Evolutionary conservation across 768 basidiomycete species (phyloP), one percentile per base, ranked within the genome.

Genomic region (Hirschioporus abietinus): DNA sequence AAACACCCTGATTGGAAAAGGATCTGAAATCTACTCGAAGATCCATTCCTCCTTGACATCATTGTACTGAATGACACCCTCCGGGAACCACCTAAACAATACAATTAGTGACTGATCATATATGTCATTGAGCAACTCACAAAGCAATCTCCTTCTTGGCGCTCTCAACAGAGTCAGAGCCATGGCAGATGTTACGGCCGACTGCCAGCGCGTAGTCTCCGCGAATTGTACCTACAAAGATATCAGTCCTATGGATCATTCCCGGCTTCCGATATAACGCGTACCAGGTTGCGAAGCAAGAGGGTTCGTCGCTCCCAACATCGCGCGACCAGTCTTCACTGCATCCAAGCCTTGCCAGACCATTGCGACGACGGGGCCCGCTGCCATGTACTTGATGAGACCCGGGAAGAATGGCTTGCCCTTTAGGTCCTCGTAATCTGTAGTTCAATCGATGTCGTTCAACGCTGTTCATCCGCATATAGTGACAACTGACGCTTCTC

Each of bases 301-400:
- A 68, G 97, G 97, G 88, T 99, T 97, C 75, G 96, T 97, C 60
- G 95, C 88, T 75, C 96, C 96, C 70, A 96, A 89, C 93, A 97
- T 96, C 78, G 78, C 85, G 81, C 96, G 94, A 72, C 95, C 96
- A 67, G 95, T 96, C 88, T 94, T 94, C 79, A 94, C 92, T 63
- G 92, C 92, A 71, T 94, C 91, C 68, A 94, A 86, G 67, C 97
- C 97, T 82, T 98, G 87, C 88, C 95, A 96, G 71, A 92, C 95
- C 87, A 94, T 96, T 73, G 86, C 92, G 75, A 96, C 90, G 71
- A 99, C 97, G 71, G 97, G 97, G 68, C 97, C 96, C 65, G 91
- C 84, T 65, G 89, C 87, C 95, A 96, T 99, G 85, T 98, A 98
- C 77, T 88, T 89, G 86, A 99, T 90, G 74, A 99, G 80, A 71